Conservation (phyloP, 768 basidiomycete species). For the Amyloporia xantha region DNA sequence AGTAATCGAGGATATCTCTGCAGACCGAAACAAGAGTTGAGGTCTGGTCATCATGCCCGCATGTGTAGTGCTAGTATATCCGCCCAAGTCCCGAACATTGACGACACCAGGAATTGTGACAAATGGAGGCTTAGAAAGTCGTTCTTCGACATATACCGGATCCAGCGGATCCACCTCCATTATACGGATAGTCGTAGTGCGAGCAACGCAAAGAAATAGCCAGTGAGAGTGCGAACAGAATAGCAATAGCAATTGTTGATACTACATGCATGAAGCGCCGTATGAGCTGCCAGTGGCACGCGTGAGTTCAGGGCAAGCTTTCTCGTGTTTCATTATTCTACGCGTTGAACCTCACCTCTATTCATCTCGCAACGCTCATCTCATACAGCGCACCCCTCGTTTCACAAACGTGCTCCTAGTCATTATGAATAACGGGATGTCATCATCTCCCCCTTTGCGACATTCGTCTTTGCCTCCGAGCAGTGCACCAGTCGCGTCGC, state of each 20-base stretch:
- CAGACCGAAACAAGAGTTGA: slow-evolving; percentile 56
- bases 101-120: slow-evolving; percentile 64
- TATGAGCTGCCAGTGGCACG: too few relatives aligned
- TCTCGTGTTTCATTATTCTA: slow-evolving; percentile 34
- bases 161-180: slow-evolving; percentile 56
- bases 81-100: slow-evolving; percentile 70
- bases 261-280: too few relatives aligned
- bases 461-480: slow-evolving; percentile 49
- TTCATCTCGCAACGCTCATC: too few relatives aligned
- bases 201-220: slow-evolving; percentile 1
- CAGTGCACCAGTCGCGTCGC: slow-evolving; percentile 36
- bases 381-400: slow-evolving; percentile 14
- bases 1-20: slow-evolving; percentile 66
- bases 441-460: slow-evolving; percentile 51
- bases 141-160: slow-evolving; percentile 52
- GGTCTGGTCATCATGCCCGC: slow-evolving; percentile 51
- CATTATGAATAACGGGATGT: slow-evolving; percentile 45
- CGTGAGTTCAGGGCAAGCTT: slow-evolving; percentile 35
- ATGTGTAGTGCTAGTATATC: slow-evolving; percentile 41
- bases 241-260: too few relatives aligned
- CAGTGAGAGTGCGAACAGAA: neutral
- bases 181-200: too few relatives aligned
- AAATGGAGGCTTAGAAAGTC: slow-evolving; percentile 67
- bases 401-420: too few relatives aligned
- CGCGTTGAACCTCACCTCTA: slow-evolving; percentile 7